Conservation (phyloP, 1,139 yeast genomes). For the Scheffersomyces illinoinensis region DNA sequence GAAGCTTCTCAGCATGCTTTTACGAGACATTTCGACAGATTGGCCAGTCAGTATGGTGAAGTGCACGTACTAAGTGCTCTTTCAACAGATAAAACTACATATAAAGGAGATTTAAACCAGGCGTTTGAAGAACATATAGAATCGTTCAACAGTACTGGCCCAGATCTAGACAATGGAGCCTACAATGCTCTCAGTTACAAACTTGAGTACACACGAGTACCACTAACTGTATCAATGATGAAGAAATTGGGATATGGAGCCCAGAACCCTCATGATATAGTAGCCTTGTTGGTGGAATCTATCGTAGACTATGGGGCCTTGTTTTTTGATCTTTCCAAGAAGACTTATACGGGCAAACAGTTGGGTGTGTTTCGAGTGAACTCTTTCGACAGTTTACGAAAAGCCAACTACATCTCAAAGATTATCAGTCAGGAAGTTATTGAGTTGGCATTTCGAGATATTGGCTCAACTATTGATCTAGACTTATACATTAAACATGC, state of each 20-base stretch:
- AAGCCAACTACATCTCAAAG: constrained; percentile 60
- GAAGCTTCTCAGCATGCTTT: constrained; percentile 69
- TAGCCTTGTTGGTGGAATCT: constrained; percentile 42
- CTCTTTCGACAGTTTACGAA: constrained; percentile 65
- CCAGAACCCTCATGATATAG: constrained; percentile 40
- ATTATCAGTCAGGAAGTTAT: constrained; percentile 63
- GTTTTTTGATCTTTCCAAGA: constrained; percentile 52
- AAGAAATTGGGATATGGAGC: constrained; percentile 39
- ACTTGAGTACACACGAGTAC: constrained; percentile 32
- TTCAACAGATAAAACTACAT: constrained; percentile 39
- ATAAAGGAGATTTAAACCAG: constrained; percentile 35
- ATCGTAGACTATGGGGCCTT: constrained; percentile 65
- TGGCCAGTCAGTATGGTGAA: constrained; percentile 62
- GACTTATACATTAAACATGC: constrained; percentile 55
- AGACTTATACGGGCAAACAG: constrained; percentile 61
- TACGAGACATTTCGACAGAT: constrained; percentile 58
- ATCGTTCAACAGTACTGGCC: constrained; percentile 19
- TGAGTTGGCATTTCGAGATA: constrained; percentile 56
- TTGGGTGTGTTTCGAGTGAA: constrained; percentile 67
- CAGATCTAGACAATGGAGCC: constrained; percentile 1
- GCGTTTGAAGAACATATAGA: constrained; percentile 33
- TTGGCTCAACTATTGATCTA: constrained; percentile 36
- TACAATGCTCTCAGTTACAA: constrained; percentile 11
- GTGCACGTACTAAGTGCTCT: constrained; percentile 58
- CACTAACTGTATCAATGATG: constrained; percentile 33